Evolutionary conservation across 164 flowering plant species (phyloP).

Genomic region (Magnolia changhungtana): DNA sequence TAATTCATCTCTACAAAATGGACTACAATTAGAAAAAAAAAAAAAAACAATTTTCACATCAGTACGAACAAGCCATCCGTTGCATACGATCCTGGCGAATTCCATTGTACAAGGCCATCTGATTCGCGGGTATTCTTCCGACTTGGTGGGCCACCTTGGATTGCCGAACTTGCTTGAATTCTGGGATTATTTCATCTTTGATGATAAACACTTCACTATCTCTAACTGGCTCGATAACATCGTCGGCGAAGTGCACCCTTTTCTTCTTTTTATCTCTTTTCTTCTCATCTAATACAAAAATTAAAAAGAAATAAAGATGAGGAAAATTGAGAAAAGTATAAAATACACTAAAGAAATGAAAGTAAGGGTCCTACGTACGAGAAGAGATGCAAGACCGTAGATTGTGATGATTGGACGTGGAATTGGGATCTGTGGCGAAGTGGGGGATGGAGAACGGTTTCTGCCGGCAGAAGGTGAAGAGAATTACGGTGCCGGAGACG

Average conservation of each 20-base stretch:
- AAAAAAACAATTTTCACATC: background rate
- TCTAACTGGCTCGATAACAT: slow-evolving; percentile 62
- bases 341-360: background rate
- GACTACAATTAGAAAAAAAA: background rate
- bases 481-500: slow-evolving; percentile 59
- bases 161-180: background rate
- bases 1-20: background rate
- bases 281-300: slow-evolving; percentile 20
- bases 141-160: background rate
- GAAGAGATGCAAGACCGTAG: slow-evolving; percentile 61
- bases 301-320: background rate
- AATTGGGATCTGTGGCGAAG: slow-evolving; percentile 10
- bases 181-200: background rate
- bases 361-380: slow-evolving; percentile 27
- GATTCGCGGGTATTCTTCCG: slow-evolving; percentile 54
- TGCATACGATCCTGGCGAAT: slow-evolving; percentile 66
- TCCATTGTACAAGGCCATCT: slow-evolving; percentile 66
- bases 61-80: slow-evolving; percentile 28
- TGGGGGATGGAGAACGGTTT: slow-evolving; percentile 27
- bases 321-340: background rate
- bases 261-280: slow-evolving; percentile 48
- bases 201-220: slow-evolving; percentile 31
- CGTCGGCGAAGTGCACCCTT: slow-evolving; percentile 75
- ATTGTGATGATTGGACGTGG: slow-evolving; percentile 12
- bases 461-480: slow-evolving; percentile 52